These are phyloP conservation scores for Vigna unguiculata DNA, from an alignment of 306 rosid genomes.

Conservation along the genomic window DNA sequence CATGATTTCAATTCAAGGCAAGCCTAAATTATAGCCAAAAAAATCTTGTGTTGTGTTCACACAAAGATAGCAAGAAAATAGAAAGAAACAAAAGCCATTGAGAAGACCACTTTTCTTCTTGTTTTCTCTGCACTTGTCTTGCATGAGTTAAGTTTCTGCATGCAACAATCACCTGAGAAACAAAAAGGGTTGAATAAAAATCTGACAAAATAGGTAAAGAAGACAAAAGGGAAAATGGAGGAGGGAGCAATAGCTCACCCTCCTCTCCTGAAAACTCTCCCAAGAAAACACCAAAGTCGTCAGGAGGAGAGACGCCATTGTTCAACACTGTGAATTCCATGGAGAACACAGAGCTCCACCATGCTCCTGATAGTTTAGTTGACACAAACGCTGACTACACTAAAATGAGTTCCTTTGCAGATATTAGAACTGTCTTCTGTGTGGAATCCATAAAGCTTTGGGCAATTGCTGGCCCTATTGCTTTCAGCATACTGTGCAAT, in stretches of 20 bases:
- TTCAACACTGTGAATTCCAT: background rate
- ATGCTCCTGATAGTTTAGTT: slow-evolving; percentile 56
- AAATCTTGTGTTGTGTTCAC: slow-evolving; percentile 25
- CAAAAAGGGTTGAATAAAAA: slow-evolving; percentile 30
- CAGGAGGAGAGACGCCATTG: slow-evolving; percentile 26
- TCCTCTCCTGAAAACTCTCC: slow-evolving; percentile 48
- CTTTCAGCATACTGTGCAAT: slow-evolving; percentile 77
- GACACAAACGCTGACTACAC: slow-evolving; percentile 59
- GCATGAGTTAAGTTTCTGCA: slow-evolving; percentile 13
- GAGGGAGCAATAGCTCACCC: slow-evolving; percentile 52
- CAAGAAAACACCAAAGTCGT: background rate
- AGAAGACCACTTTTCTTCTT: slow-evolving; percentile 22
- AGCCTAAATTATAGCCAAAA: slow-evolving; percentile 57
- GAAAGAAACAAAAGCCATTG: background rate
- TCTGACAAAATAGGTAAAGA: slow-evolving; percentile 54
- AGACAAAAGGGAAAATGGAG: slow-evolving; percentile 28
- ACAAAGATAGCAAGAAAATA: background rate
- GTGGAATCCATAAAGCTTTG: slow-evolving; percentile 66
- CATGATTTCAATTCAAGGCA: slow-evolving; percentile 49
- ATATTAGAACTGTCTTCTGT: slow-evolving; percentile 44
- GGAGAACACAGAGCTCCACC: slow-evolving; percentile 56
- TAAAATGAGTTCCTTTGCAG: slow-evolving; percentile 29
- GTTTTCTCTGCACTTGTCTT: background rate
- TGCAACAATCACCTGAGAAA: background rate
- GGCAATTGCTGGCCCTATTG: slow-evolving; percentile 81